phyloP scores from a whole-genome alignment of 228 moss, liverwort and hornwort species.

The Sphagnum fallax region DNA sequence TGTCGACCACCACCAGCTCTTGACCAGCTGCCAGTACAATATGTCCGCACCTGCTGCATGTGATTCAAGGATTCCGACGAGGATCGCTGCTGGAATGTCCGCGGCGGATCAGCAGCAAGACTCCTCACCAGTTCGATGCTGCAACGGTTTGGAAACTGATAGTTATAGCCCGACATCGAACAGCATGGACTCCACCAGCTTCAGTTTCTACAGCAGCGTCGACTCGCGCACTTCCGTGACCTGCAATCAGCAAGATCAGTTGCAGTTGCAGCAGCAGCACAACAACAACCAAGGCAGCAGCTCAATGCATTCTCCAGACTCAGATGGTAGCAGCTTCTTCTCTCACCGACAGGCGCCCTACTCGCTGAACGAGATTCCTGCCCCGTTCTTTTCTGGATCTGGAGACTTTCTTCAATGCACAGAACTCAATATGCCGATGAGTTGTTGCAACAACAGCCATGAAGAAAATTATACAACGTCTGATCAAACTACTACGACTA shows the following conservation, averaged over 20 bases:
- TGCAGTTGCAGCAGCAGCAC: no score
- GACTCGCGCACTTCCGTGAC: constrained; percentile 14
- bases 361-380: constrained; percentile 38
- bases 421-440: constrained; percentile 1
- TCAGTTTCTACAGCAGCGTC: constrained; percentile 14
- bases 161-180: constrained; percentile 7
- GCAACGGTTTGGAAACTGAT: constrained; percentile 25
- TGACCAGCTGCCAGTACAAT: background rate
- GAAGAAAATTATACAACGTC: no score
- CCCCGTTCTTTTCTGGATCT: constrained; percentile 20
- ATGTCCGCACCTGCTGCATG: background rate
- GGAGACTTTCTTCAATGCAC: constrained; percentile 1
- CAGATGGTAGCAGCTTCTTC: constrained; percentile 28
- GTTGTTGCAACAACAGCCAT: background rate
- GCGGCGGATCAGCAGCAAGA: background rate
- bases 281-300: background rate
- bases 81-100: constrained; percentile 30
- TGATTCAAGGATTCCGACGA: background rate
- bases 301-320: constrained; percentile 4
- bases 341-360: constrained; percentile 41
- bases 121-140: constrained; percentile 13
- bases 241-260: background rate
- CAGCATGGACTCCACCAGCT: constrained; percentile 37
- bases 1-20: background rate
- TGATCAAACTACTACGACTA: no score